phyloP scores from a whole-genome alignment of 73 alveolate species.

The Stentor coeruleus region DNA sequence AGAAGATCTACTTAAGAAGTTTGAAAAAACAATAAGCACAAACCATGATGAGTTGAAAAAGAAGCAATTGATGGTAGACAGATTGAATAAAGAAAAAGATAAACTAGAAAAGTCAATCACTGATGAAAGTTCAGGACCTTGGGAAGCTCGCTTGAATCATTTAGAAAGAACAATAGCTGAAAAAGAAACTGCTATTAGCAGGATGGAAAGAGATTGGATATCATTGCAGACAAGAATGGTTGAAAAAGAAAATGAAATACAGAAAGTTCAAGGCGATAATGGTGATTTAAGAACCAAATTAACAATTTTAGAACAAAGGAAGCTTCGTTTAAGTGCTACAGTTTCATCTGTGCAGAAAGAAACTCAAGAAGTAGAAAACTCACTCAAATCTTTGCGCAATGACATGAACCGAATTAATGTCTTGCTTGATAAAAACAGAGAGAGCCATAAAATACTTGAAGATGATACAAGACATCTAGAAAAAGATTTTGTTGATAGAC shows the following conservation, averaged over 20 bases:
- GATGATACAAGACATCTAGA: conserved; percentile 90
- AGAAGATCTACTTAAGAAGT: conserved; percentile 82
- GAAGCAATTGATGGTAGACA: conserved; percentile 91
- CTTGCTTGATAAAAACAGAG: conserved; percentile 77
- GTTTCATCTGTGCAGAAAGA: conserved; percentile 86
- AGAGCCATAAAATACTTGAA: conserved; percentile 70
- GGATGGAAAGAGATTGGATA: conserved; percentile 94
- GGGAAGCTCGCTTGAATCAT: conserved; percentile 85
- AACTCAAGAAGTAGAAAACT: conserved; percentile 83
- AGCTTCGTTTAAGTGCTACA: conserved; percentile 80
- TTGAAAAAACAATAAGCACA: conserved; percentile 76
- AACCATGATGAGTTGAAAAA: conserved; percentile 89
- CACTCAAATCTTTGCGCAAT: conserved; percentile 86
- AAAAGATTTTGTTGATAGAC: conserved; percentile 86
- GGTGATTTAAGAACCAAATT: conserved; percentile 80
- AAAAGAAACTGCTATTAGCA: conserved; percentile 69
- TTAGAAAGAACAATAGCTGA: conserved; percentile 72
- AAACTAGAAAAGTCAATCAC: conserved; percentile 81
- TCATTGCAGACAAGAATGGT: conserved; percentile 85
- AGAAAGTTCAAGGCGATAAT: conserved; percentile 67
- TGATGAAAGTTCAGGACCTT: conserved; percentile 92
- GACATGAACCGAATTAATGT: conserved; percentile 96
- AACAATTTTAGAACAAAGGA: conserved; percentile 88
- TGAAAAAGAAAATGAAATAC: conserved; percentile 69
- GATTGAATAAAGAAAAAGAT: conserved; percentile 85